Conservation (phyloP, 176 grass and related monocot genomes). For the maize (Zea mays) region Zm-B73-REFERENCE-NAM-5.0 NC_050100.1:211069001-211069500, state of each 20-base stretch:
- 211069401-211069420: neutral
- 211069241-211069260: neutral
- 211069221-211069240: neutral
- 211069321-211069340: neutral
- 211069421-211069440: constrained; percentile 11
- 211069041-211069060: neutral
- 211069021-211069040: neutral
- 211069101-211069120: neutral
- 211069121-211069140: constrained; percentile 7
- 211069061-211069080: neutral
- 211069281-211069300: neutral
- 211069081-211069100: neutral
- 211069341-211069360: neutral
- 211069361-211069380: neutral
- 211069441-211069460: neutral
- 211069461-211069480: no score
- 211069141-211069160: neutral
- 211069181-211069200: neutral
- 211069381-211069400: neutral
- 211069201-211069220: neutral
- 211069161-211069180: neutral
- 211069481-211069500: no score
- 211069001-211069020: neutral
- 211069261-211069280: neutral
- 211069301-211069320: neutral